These are phyloP conservation scores for Diaporthe caulivora DNA, from an alignment of 2,329 filamentous ascomycete species.

Conservation along the genomic window DNA sequence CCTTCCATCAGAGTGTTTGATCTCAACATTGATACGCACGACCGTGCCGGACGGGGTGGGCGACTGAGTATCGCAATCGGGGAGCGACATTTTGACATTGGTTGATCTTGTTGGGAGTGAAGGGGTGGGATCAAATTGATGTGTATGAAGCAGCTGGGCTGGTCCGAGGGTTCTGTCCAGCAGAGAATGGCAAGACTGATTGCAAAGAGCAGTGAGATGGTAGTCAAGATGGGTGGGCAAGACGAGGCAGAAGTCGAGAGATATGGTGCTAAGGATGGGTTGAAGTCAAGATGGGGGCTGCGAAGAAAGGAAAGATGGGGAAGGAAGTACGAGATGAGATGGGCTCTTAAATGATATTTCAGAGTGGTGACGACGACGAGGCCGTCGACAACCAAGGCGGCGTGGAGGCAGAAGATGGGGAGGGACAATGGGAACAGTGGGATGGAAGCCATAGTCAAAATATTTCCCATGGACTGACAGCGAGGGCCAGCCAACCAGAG, in stretches of 20 bases:
- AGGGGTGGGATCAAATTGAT: not conserved
- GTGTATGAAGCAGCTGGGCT: not conserved
- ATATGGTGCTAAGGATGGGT: not conserved
- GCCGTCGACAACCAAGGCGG: not conserved
- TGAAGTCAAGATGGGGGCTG: not conserved
- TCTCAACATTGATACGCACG: conserved; percentile 17
- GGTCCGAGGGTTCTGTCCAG: conserved; percentile 19
- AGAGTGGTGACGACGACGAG: not conserved
- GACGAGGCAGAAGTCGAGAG: not conserved
- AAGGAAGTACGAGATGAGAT: not conserved
- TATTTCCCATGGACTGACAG: not conserved
- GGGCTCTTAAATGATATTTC: not conserved
- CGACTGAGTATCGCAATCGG: not conserved
- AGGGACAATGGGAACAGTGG: conserved; percentile 24
- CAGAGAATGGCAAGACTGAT: not conserved
- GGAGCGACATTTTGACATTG: conserved; percentile 11
- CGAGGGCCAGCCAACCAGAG: conserved; percentile 2
- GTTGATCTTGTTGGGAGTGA: not conserved
- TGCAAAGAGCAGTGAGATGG: conserved; percentile 18
- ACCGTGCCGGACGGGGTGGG: not conserved
- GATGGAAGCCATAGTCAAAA: conserved; percentile 2
- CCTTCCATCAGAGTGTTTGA: not conserved
- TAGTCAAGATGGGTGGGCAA: not conserved
- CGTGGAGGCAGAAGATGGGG: not conserved
- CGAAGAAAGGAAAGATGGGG: not conserved